Evolutionary conservation across 306 rosid species (phyloP).

Genomic region (Mimosa bimucronata): DNA sequence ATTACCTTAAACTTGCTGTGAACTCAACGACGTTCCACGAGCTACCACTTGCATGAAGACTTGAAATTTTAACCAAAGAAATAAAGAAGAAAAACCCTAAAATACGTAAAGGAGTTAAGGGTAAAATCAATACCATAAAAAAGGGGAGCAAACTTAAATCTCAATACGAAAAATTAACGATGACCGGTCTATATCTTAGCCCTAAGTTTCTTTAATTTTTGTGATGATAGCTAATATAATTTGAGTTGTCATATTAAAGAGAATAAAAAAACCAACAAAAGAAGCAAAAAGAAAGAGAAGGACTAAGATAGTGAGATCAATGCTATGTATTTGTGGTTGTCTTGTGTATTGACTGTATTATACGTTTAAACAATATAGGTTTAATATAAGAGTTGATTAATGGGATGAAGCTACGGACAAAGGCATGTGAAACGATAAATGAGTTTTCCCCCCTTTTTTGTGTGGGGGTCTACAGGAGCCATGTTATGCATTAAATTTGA

Average conservation of each 20-base stretch:
- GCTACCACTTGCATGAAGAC: neutral
- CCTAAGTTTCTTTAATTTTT: neutral
- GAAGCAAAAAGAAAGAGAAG: neutral
- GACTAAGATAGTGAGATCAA: neutral
- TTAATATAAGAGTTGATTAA: neutral
- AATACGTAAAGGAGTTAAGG: neutral
- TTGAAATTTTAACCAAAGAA: neutral
- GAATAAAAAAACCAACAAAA: too few species aligned
- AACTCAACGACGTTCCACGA: neutral
- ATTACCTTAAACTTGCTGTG: neutral
- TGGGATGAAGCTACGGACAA: conserved; percentile 1
- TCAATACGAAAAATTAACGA: neutral
- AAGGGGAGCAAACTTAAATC: neutral
- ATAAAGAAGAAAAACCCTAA: neutral
- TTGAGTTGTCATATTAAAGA: too few species aligned
- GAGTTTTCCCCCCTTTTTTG: too few species aligned
- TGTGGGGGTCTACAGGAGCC: conserved; percentile 14
- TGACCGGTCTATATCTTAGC: neutral
- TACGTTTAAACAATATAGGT: neutral
- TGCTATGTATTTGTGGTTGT: neutral
- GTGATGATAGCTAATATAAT: too few species aligned
- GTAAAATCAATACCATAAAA: neutral
- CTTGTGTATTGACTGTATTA: neutral
- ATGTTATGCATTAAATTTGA: neutral
- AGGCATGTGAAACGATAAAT: conserved; percentile 19